Percentiles rank a stretch among this genome's conserved stretches.
Evolutionary conservation across 2,329 filamentous ascomycete species (phyloP).

Genomic region (Paraphoma chrysanthemicola): DNA sequence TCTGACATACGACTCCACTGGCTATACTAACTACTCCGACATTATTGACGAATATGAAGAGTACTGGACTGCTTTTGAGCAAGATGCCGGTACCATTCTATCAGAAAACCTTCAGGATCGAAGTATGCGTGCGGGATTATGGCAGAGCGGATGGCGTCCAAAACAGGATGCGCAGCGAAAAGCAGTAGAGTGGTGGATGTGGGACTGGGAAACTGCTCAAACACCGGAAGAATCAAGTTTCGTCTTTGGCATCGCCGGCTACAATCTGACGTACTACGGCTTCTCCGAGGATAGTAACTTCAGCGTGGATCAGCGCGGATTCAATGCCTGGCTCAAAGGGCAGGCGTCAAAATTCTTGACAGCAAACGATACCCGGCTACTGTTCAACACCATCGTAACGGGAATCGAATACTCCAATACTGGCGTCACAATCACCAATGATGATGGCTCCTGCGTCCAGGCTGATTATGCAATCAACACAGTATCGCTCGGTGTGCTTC

Average conservation of each 20-base stretch:
- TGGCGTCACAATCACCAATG: conserved; percentile 61
- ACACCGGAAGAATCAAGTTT: conserved; percentile 64
- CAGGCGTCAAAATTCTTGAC: conserved; percentile 66
- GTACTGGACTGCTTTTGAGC: conserved; percentile 54
- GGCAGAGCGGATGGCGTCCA: conserved; percentile 68
- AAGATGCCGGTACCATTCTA: conserved; percentile 65
- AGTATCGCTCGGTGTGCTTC: conserved; percentile 72
- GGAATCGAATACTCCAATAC: conserved; percentile 60
- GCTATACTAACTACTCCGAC: conserved; percentile 58
- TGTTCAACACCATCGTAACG: conserved; percentile 65
- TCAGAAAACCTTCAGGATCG: conserved; percentile 67
- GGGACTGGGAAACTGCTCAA: conserved; percentile 65
- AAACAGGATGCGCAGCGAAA: conserved; percentile 62
- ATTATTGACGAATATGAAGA: conserved; percentile 61
- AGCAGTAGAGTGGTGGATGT: conserved; percentile 68
- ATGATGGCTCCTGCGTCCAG: conserved; percentile 63
- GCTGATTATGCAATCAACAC: conserved; percentile 71
- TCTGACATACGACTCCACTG: conserved; percentile 66
- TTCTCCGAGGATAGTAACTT: conserved; percentile 69
- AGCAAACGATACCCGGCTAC: conserved; percentile 62
- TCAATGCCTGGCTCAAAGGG: conserved; percentile 63
- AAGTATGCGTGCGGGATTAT: conserved; percentile 65
- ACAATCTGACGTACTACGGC: conserved; percentile 69
- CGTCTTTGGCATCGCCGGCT: conserved; percentile 62
- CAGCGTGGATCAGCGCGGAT: conserved; percentile 68